phyloP scores from a whole-genome alignment of 2,329 filamentous ascomycete species.

The Xenosphaeropsis pyriputrescens region DNA sequence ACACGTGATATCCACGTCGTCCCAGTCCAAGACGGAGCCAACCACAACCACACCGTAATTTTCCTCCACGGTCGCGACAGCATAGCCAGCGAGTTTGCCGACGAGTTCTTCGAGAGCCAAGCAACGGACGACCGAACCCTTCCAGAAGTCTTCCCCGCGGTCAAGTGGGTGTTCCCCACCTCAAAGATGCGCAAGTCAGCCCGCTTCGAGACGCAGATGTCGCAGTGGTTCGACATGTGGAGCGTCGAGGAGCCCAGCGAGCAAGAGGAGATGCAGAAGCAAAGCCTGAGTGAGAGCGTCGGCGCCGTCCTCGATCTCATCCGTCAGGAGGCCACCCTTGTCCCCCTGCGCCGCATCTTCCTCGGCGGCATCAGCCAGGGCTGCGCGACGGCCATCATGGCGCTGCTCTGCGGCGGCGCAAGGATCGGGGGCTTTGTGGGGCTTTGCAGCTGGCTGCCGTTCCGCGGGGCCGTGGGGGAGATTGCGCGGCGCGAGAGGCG shows the following conservation, averaged over 20 bases:
- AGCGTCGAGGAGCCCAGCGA: constrained; percentile 24
- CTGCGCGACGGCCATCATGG: constrained; percentile 23
- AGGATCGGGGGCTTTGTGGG: constrained; percentile 22
- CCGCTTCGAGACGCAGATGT: constrained; percentile 14
- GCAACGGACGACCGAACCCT: constrained; percentile 9
- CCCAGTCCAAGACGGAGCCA: not conserved
- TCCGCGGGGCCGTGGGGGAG: constrained; percentile 7
- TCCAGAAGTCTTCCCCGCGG: constrained; percentile 7
- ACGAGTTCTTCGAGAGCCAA: constrained; percentile 24
- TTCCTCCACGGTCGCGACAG: constrained; percentile 30
- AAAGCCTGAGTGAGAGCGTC: constrained; percentile 25
- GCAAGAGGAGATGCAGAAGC: constrained; percentile 26
- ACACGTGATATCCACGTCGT: too few species aligned
- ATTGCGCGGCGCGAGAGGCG: constrained; percentile 1
- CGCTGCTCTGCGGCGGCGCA: constrained; percentile 18
- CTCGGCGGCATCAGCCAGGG: constrained; percentile 32
- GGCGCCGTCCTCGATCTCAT: constrained; percentile 18
- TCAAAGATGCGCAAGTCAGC: constrained; percentile 12
- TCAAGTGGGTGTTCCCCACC: constrained; percentile 9
- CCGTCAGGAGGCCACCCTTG: constrained; percentile 17
- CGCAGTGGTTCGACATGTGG: constrained; percentile 37
- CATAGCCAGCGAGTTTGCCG: constrained; percentile 21
- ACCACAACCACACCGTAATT: constrained; percentile 29
- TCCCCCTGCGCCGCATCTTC: constrained; percentile 23
- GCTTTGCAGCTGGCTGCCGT: constrained; percentile 20